Base-by-base conservation (phyloP, 345 rosid genomes). In the Gossypium raimondii region DNA sequence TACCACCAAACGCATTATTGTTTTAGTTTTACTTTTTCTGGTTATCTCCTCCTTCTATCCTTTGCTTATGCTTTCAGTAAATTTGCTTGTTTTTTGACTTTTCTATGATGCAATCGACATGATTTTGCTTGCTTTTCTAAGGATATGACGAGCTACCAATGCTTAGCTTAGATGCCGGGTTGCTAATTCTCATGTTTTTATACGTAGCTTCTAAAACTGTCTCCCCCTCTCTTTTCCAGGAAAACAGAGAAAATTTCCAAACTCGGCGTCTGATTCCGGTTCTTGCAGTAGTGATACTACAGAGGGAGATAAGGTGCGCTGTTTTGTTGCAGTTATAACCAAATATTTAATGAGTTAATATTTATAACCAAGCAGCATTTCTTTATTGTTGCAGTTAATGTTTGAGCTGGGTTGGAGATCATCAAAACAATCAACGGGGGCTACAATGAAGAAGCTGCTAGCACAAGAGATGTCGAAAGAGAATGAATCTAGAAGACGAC, bases 381-480 rank as follows among this genome's bases (percentile, higher is more conserved):
- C 69, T 22, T 81, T 68, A 70, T 78, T 70, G 47, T 85, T 11
- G 77, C 72, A 86, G 97, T 63, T 89, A 76, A 83, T 65, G 48
- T 77, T 79, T 81, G 87, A 88, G 61, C 64, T 82, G 29, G 81
- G 80, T 52, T 44, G 78, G 84, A 80, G 79, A 80, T 82, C 81
- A 57, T 77, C 85, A 34, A 83, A 73, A 66, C 78, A 76, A 77
- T 76, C 80, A 66, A 70, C 76, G 55, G 92, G 92, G 57, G 79
- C 85, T 25, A 92, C 93, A 0, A 88, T 89, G 85, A 89, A 90
- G 84, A 89, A 85, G 80, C 81, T 94, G 77, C 80, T 92, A 71
- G 96, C 89, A 9, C 87, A 89, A 81, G 97, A 92, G 85, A 92
- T 93, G 98, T 84, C 90, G 4, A 88, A 78, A 84, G 97, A 92